Conservation (phyloP, 2,329 filamentous ascomycete genomes). For the Aspergillus clavatus region DNA sequence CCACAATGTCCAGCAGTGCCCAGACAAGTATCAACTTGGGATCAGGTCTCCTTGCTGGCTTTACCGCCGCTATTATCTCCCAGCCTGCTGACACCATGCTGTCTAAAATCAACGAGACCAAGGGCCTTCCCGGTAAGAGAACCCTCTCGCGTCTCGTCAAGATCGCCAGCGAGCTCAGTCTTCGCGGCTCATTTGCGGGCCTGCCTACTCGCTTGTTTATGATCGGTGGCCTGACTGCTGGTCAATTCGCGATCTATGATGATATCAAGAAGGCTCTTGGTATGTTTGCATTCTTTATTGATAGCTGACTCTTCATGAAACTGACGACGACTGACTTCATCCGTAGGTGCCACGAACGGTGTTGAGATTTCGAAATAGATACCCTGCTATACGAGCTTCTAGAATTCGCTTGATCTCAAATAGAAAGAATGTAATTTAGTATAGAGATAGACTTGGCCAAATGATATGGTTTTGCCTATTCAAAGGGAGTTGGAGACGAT, state of each 20-base stretch:
- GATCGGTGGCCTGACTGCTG: constrained; percentile 68
- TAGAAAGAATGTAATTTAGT: too few relatives aligned
- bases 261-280: constrained; percentile 64
- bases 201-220: constrained; percentile 62
- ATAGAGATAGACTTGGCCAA: too few relatives aligned
- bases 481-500: too few relatives aligned
- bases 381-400: too few relatives aligned
- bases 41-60: constrained; percentile 79
- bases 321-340: too few relatives aligned
- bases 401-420: too few relatives aligned
- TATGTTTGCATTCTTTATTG: too few relatives aligned
- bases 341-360: constrained; percentile 69
- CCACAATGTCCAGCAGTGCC: constrained; percentile 58
- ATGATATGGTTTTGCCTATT: too few relatives aligned
- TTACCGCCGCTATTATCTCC: constrained; percentile 80
- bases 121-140: constrained; percentile 79
- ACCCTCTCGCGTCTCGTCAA: constrained; percentile 76
- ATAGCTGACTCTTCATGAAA: too few relatives aligned
- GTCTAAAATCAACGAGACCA: constrained; percentile 93
- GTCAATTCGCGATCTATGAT: constrained; percentile 88
- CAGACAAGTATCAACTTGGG: constrained; percentile 81
- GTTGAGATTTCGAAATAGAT: constrained; percentile 60
- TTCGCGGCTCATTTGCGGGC: constrained; percentile 73
- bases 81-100: constrained; percentile 93
- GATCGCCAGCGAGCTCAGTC: constrained; percentile 79